Conservation (phyloP, 2,329 filamentous ascomycete genomes). For the Pseudogymnoascus sp. region DNA sequence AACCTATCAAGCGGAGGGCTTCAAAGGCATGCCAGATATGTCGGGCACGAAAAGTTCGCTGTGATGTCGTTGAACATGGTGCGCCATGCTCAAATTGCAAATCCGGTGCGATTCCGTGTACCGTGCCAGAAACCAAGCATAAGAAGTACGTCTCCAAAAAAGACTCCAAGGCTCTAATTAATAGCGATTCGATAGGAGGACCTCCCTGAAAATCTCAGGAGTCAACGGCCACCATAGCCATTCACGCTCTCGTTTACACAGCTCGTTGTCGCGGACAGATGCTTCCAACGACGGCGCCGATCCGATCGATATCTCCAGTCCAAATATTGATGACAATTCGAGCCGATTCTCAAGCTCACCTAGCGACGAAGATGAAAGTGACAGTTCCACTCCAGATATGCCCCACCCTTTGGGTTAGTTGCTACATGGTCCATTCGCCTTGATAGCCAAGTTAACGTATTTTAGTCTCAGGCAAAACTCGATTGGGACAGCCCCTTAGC, state of each 20-base stretch:
- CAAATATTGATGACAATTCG: background rate
- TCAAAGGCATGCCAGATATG: background rate
- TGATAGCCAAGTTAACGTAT: background rate
- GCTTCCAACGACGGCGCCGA: background rate
- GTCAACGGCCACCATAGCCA: background rate
- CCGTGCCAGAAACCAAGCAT: constrained; percentile 1
- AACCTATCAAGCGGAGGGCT: background rate
- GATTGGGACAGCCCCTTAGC: background rate
- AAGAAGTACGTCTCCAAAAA: background rate
- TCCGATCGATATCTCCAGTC: background rate
- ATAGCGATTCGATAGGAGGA: background rate
- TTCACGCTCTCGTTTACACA: background rate
- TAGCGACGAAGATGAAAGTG: background rate
- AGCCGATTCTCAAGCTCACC: background rate
- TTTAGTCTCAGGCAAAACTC: background rate
- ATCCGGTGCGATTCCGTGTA: background rate
- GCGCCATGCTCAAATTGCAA: constrained; percentile 1
- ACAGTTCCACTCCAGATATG: background rate
- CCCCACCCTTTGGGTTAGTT: background rate
- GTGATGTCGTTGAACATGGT: background rate
- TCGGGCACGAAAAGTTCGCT: constrained; percentile 2
- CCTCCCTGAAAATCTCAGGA: background rate
- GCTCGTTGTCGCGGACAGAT: background rate
- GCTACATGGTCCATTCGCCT: background rate
- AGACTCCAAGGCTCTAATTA: background rate